phyloP scores from a whole-genome alignment of 2,329 filamentous ascomycete genomes.

The Penicillium olsonii region DNA sequence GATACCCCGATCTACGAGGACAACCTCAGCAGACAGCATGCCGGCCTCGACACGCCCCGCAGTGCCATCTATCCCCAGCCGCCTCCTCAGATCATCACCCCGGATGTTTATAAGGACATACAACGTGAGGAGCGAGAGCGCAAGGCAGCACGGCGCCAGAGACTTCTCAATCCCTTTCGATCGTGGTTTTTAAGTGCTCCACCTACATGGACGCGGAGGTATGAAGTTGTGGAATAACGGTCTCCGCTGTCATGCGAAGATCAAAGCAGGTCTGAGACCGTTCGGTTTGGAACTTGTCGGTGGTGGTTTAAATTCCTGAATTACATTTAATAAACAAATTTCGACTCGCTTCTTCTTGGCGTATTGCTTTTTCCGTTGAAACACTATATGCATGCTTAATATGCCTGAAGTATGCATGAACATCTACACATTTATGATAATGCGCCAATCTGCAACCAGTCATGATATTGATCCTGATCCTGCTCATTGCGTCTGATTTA shows the following conservation, averaged over 20 bases:
- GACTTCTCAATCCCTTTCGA: neutral
- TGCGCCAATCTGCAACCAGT: neutral
- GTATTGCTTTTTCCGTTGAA: constrained; percentile 6
- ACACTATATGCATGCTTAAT: neutral
- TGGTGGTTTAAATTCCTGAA: neutral
- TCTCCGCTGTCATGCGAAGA: neutral
- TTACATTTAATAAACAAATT: neutral
- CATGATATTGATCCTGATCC: neutral
- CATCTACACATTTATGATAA: neutral
- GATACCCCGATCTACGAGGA: neutral
- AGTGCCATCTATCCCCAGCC: neutral
- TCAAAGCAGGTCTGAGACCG: neutral
- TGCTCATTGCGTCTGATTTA: neutral
- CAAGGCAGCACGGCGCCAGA: constrained; percentile 5
- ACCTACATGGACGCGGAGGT: neutral
- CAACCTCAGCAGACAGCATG: neutral
- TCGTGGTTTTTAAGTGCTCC: constrained; percentile 3
- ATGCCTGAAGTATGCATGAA: neutral
- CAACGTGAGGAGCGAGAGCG: neutral
- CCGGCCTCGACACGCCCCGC: neutral
- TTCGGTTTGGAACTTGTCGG: neutral
- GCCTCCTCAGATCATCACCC: constrained; percentile 7
- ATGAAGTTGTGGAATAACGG: constrained; percentile 7
- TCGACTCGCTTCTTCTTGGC: neutral
- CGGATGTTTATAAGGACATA: constrained; percentile 7